phyloP scores from a whole-genome alignment of 371 early-diverging fungal species.

The Enteropsectra breve region DNA sequence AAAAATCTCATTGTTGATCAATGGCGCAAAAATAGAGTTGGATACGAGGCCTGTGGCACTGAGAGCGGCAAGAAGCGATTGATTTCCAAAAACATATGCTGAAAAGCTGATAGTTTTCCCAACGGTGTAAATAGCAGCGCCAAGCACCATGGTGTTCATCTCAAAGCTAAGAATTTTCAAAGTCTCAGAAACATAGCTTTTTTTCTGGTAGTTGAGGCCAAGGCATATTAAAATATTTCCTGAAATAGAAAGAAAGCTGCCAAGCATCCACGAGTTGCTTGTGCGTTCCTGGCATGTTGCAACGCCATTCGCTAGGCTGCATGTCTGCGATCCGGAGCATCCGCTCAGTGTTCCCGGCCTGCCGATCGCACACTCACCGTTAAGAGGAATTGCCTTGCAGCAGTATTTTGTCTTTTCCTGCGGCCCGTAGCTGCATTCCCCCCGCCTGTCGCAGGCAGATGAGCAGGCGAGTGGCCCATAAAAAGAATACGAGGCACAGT shows the following conservation, averaged over 20 bases:
- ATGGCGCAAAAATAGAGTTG: conserved; percentile 71
- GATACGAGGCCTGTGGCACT: conserved; percentile 70
- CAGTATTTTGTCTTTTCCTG: conserved; percentile 42
- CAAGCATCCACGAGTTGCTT: conserved; percentile 61
- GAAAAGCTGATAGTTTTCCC: conserved; percentile 69
- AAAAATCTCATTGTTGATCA: conserved; percentile 68
- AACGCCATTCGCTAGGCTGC: conserved; percentile 44
- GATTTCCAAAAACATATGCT: conserved; percentile 72
- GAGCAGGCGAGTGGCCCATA: conserved; percentile 61
- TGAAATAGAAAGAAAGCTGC: conserved; percentile 65
- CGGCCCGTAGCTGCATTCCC: conserved; percentile 24
- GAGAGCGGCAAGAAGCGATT: conserved; percentile 71
- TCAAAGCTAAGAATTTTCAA: conserved; percentile 29
- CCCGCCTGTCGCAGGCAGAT: conserved; percentile 48
- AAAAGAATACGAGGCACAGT: conserved; percentile 60
- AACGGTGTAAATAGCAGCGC: conserved; percentile 65
- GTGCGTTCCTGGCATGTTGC: conserved; percentile 53
- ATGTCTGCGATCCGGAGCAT: conserved; percentile 51
- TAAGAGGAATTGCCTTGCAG: conserved; percentile 57
- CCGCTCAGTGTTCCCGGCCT: conserved; percentile 56
- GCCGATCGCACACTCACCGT: conserved; percentile 47
- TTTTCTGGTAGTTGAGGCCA: conserved; percentile 75
- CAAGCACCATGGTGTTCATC: conserved; percentile 59
- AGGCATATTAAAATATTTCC: conserved; percentile 68
- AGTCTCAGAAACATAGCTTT: conserved; percentile 63